Evolutionary conservation across 2,329 filamentous ascomycete genomes (phyloP).

Genomic region (Aureobasidium lini): DNA sequence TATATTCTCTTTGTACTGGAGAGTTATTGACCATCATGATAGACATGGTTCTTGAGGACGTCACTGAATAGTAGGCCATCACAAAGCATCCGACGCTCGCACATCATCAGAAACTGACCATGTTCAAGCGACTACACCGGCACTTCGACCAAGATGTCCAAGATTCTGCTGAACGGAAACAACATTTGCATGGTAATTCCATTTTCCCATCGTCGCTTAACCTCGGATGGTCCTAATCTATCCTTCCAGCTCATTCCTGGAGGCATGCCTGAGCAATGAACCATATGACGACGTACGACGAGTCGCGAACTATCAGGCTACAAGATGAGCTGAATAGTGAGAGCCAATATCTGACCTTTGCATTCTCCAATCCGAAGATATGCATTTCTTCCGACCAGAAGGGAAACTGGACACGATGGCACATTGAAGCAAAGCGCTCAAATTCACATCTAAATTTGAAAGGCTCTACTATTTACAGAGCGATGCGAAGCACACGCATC

Average conservation of each 20-base stretch:
- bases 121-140: constrained; percentile 75
- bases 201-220: background rate
- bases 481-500: background rate
- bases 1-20: background rate
- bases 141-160: constrained; percentile 78
- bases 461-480: background rate
- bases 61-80: constrained; percentile 76
- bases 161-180: constrained; percentile 95
- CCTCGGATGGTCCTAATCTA: background rate
- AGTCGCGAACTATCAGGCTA: background rate
- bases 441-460: background rate
- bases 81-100: background rate
- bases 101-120: constrained; percentile 1
- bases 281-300: background rate
- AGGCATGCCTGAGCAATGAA: constrained; percentile 21
- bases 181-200: constrained; percentile 93
- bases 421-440: background rate
- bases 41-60: constrained; percentile 98
- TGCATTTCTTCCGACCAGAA: background rate
- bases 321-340: background rate
- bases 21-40: constrained; percentile 11
- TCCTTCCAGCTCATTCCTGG: constrained; percentile 21
- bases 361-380: background rate
- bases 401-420: background rate
- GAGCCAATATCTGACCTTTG: background rate